Evolutionary conservation across 2,329 filamentous ascomycete genomes (phyloP).

Genomic region (Dryadomyces quercus-mongolicae): DNA sequence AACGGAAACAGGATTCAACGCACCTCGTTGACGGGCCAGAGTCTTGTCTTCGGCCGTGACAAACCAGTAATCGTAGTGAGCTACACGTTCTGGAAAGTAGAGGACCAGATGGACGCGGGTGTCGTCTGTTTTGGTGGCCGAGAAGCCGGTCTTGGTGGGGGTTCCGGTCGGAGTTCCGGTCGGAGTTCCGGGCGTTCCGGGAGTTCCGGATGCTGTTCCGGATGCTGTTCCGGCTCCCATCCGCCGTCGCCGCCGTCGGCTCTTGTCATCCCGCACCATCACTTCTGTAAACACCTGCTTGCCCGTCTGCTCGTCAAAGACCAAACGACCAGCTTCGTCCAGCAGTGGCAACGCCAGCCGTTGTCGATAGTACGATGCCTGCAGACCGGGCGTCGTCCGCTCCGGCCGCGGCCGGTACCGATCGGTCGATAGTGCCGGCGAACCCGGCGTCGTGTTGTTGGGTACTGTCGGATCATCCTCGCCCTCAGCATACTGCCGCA

Average conservation of each 20-base stretch:
- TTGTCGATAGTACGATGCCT: conserved; percentile 15
- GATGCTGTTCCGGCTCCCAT: not conserved
- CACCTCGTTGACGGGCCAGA: conserved; percentile 11
- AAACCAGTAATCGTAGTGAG: conserved; percentile 15
- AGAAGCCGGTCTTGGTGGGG: not conserved
- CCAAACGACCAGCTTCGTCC: conserved; percentile 10
- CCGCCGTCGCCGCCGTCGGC: conserved; percentile 4
- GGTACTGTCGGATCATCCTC: conserved; percentile 1
- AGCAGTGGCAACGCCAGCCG: conserved; percentile 13
- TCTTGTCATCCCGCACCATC: conserved; percentile 15
- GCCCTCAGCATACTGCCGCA: conserved; percentile 13
- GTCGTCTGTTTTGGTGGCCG: conserved; percentile 6
- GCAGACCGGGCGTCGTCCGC: conserved; percentile 13
- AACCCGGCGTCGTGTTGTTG: not conserved
- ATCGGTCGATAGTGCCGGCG: conserved; percentile 3
- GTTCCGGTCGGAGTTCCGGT: too few relatives aligned
- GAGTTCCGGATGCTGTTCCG: too few relatives aligned
- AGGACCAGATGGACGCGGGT: conserved; percentile 13
- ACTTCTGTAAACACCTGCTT: conserved; percentile 14
- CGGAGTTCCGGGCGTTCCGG: too few relatives aligned
- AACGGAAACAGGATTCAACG: not conserved
- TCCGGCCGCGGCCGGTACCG: conserved; percentile 12
- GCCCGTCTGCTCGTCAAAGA: conserved; percentile 11
- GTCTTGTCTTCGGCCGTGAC: conserved; percentile 14
- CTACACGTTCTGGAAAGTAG: conserved; percentile 15